A percentile compares a stretch with the other conserved stretches of the same genome.
These are phyloP conservation scores for Trichoderma gamsii DNA, from an alignment of 495 filamentous ascomycete species.

Conservation along the genomic window DNA sequence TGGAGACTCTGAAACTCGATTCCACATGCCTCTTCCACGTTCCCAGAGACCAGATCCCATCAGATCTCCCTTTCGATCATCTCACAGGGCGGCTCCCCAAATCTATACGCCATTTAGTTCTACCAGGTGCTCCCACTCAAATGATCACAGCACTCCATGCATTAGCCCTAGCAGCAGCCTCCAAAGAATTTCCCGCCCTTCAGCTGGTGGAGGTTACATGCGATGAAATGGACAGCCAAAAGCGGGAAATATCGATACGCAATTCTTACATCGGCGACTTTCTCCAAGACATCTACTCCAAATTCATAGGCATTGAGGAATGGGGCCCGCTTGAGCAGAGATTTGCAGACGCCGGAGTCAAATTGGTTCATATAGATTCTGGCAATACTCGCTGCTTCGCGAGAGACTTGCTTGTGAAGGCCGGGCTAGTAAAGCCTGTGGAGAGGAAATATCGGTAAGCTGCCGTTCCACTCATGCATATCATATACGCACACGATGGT, in stretches of 20 bases:
- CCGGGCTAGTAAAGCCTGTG: not conserved
- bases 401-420: constrained; percentile 1
- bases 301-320: not conserved
- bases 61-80: not conserved
- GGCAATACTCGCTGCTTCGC: not conserved
- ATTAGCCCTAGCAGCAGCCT: not conserved
- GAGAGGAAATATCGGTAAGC: not conserved
- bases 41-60: not conserved
- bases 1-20: not conserved
- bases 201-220: not conserved
- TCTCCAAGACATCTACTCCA: not conserved
- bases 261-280: not conserved
- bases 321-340: not conserved
- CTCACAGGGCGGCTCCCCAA: not conserved
- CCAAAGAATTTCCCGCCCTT: not conserved
- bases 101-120: not conserved
- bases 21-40: not conserved
- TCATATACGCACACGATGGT: not conserved
- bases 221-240: not conserved
- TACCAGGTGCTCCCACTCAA: not conserved
- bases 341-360: not conserved
- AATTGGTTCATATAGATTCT: not conserved
- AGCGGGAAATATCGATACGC: constrained; percentile 1
- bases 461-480: not conserved
- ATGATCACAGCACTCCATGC: not conserved